Base-by-base conservation (phyloP, 108 stramenopile genomes). In the Poteriospumella lacustris region DNA sequence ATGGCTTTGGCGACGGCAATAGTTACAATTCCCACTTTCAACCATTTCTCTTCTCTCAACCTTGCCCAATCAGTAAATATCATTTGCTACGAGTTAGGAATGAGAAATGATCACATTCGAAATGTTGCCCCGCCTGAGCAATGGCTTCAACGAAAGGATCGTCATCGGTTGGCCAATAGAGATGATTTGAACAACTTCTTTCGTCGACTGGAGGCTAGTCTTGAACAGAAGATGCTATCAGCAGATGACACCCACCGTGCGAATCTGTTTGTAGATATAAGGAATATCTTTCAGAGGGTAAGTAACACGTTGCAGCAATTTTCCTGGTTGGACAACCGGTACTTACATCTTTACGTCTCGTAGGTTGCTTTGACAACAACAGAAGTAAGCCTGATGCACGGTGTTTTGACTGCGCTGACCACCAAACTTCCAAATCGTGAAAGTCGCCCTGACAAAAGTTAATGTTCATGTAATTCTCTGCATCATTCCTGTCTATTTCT, bases 31-130 rank as follows among this genome's bases (percentile, higher is more conserved):
- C 77, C 77, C 26, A 64, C 77, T 39, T 64, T 64, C 39, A 9
- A 36, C 15, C 15, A n/a, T 1, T 77, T 77, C 39, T 59, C 58
- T 41, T 59, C 58, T 3, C 39, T 77, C 15, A 77, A 77, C 1
- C 39, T 77, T 0, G 77, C 58, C 0, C 77, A 77, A 28, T 43
- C 76, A 0, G 76, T 76, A 19, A 76, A 58, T 76, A 58, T 34
- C 19, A 59, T 56, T 3, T 24, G 40, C 42, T 44, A 72, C n/a
- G 69, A 72, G 69, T 36, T 42, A 36, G 38, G 15, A 19, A 72
- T 3, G 38, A 3, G 31, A 72, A 12, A 64, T 19, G 3, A 31
- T 12, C 31, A 9, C 5, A 5, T 12, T 9, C 29, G 36, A 64
- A 9, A 64, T 34, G 36, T 5, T 19, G 33, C 5, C 5, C 60